These are phyloP conservation scores for Zygosaccharomyces bailii DNA, from an alignment of 805 yeast genomes.

Conservation along the genomic window DNA sequence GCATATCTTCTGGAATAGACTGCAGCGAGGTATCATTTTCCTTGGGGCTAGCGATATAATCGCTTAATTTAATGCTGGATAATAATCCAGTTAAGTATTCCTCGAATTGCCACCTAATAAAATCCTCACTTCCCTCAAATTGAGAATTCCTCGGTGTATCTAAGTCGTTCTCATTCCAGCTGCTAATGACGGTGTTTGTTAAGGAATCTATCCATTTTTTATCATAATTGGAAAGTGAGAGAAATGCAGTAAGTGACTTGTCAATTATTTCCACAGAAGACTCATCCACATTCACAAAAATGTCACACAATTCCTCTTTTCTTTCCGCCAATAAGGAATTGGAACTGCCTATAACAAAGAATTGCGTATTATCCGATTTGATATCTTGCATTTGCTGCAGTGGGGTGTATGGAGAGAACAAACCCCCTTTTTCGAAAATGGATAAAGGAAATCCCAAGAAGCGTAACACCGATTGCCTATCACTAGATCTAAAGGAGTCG, in stretches of 20 bases:
- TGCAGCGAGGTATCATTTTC: slow-evolving; percentile 38
- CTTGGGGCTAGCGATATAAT: slow-evolving; percentile 44
- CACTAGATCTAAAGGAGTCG: slow-evolving; percentile 68
- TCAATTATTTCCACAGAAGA: slow-evolving; percentile 45
- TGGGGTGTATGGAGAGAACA: slow-evolving; percentile 92
- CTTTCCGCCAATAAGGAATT: slow-evolving; percentile 75
- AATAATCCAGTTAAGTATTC: slow-evolving; percentile 79
- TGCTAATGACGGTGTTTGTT: slow-evolving; percentile 44
- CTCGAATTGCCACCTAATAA: slow-evolving; percentile 81
- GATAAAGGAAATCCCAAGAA: slow-evolving; percentile 89
- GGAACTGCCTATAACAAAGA: slow-evolving; percentile 81
- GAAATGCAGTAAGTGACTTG: slow-evolving; percentile 39
- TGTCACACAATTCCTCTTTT: slow-evolving; percentile 57
- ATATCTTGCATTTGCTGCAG: slow-evolving; percentile 84
- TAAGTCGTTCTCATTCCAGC: slow-evolving; percentile 42
- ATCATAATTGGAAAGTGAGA: slow-evolving; percentile 57
- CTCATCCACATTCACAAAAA: slow-evolving; percentile 66
- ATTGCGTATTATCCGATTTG: slow-evolving; percentile 49
- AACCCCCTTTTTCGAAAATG: slow-evolving; percentile 77
- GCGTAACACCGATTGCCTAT: slow-evolving; percentile 67
- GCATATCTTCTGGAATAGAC: slow-evolving; percentile 28
- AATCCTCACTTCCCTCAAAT: slow-evolving; percentile 79
- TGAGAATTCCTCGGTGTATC: slow-evolving; percentile 44
- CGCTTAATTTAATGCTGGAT: slow-evolving; percentile 66
- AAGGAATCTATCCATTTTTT: slow-evolving; percentile 69